A percentile compares a stretch with the other conserved stretches of the same genome.
Evolutionary conservation across 805 yeast genomes (phyloP).

Genomic region (Suhomyces kilbournensis): DNA sequence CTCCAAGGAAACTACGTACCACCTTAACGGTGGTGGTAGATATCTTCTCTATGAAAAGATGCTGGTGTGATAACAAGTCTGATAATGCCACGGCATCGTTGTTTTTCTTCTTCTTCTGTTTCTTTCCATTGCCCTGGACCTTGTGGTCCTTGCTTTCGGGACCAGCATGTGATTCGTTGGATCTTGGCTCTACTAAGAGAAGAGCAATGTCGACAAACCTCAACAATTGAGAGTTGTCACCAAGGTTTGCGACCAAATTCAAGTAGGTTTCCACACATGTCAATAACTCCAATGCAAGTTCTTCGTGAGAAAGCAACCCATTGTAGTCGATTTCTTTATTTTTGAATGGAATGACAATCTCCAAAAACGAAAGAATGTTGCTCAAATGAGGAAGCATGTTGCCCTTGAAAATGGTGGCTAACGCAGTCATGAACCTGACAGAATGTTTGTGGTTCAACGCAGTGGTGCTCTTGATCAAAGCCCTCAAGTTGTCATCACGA

Average conservation of each 20-base stretch:
- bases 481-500: constrained; percentile 49
- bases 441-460: constrained; percentile 45
- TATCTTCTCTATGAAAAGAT: constrained; percentile 46
- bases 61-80: constrained; percentile 66
- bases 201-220: constrained; percentile 60
- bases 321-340: constrained; percentile 29
- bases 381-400: constrained; percentile 46
- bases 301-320: constrained; percentile 36
- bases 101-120: constrained; percentile 38
- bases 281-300: constrained; percentile 37
- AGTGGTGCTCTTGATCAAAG: constrained; percentile 43
- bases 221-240: constrained; percentile 51
- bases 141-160: background rate
- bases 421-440: constrained; percentile 35
- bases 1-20: constrained; percentile 47
- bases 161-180: constrained; percentile 1
- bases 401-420: constrained; percentile 37
- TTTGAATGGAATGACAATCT: constrained; percentile 55
- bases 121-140: constrained; percentile 1
- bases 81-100: constrained; percentile 51
- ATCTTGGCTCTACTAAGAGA: constrained; percentile 36
- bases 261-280: constrained; percentile 22
- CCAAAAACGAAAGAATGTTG: constrained; percentile 52
- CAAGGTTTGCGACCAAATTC: constrained; percentile 34
- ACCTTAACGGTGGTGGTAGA: constrained; percentile 31